Base-by-base conservation (phyloP, 176 grass and related monocot genomes). In the Rhynchospora pubera region DNA sequence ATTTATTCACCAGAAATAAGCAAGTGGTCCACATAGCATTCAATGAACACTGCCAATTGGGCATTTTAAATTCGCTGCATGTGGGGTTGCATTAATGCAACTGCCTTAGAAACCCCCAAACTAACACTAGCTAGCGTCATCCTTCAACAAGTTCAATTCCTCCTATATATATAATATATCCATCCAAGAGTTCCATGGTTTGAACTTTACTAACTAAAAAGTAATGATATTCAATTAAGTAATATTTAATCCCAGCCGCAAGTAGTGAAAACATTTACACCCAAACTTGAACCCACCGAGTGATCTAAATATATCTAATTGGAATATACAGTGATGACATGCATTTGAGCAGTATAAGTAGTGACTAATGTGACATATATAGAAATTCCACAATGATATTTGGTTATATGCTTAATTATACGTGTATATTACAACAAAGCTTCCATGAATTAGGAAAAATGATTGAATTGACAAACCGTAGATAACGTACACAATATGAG, bases 101-200 rank as follows among this genome's bases (percentile, higher is more conserved):
- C 79, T 81, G 58, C 58, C 43, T 81, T 0, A 18, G 19, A 26
- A 47, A 51, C 58, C 60, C 44, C 10, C 78, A 65, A 81, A 65
- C 78, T 81, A 81, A 81, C 39, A 65, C 6, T 60, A 43, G 8
- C 78, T 79, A 43, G 16, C 78, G 63, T 80, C 57, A 80, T 39
- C 34, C 34, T 39, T 39, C 34, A 39, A 39, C 34, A 4, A 39
- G 34, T 39, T 39, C 34, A 39, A 39, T 39, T 39, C 34, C 34
- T 39, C 34, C 34, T 39, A n/a, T n/a, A n/a, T n/a, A n/a, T n/a
- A n/a, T n/a, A n/a, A n/a, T n/a, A n/a, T n/a, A 39, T 39, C 76
- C 9, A 39, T 57, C 16, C 32, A 57, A 60, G 14, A 48, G 34
- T 28, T 26, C 21, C 26, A 75, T 75, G n/a, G 19, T 51, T 23